Evolutionary conservation across 2,329 filamentous ascomycete genomes (phyloP).

Genomic region (Penicillium sp.): DNA sequence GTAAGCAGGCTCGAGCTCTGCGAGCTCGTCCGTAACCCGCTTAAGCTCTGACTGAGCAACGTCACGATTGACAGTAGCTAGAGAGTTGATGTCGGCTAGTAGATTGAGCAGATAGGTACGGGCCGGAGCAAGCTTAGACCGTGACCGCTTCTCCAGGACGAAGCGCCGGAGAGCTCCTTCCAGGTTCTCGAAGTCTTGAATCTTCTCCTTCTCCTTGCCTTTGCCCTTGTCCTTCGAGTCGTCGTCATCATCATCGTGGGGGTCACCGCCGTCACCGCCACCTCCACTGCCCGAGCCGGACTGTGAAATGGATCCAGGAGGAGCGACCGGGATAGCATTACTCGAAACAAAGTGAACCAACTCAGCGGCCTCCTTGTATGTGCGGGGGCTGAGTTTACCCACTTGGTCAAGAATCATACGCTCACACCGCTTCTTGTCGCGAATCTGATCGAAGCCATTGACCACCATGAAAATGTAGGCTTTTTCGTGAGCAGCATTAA

Average conservation of each 20-base stretch:
- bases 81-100: conserved; percentile 77
- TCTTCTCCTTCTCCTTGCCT: conserved; percentile 84
- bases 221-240: conserved; percentile 75
- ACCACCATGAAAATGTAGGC: conserved; percentile 99
- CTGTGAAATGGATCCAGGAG: conserved; percentile 55
- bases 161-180: conserved; percentile 89
- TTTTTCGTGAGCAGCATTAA: conserved; percentile 92
- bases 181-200: conserved; percentile 84
- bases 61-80: conserved; percentile 85
- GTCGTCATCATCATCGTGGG: conserved; percentile 53
- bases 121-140: conserved; percentile 92
- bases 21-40: conserved; percentile 76
- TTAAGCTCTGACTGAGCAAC: conserved; percentile 84
- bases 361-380: conserved; percentile 87
- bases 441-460: conserved; percentile 93
- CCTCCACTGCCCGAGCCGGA: conserved; percentile 55
- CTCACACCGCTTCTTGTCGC: conserved; percentile 86
- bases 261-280: conserved; percentile 56
- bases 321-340: conserved; percentile 81
- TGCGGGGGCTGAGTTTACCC: conserved; percentile 81
- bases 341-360: conserved; percentile 98
- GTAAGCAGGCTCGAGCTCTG: conserved; percentile 79
- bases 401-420: conserved; percentile 94
- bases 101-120: conserved; percentile 95
- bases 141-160: conserved; percentile 90